Percentiles rank a stretch among this genome's conserved stretches.
Conservation (phyloP, 805 yeast species). For the Pichia paraexigua region DNA sequence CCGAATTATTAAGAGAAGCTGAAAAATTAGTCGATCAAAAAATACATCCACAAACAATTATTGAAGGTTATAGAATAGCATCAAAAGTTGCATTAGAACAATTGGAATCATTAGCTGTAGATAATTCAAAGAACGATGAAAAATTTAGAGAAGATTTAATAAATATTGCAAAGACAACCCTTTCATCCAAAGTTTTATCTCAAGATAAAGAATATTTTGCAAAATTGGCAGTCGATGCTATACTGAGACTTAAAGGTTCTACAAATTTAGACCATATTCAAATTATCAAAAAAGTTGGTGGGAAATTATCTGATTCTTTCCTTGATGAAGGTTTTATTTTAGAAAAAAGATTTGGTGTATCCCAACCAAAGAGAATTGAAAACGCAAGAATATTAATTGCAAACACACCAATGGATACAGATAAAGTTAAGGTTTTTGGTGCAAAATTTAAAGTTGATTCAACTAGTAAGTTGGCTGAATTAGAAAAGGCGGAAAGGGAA, state of each 20-base stretch:
- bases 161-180: slow-evolving; percentile 86
- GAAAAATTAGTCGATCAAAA: slow-evolving; percentile 85
- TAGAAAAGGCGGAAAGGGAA: slow-evolving; percentile 66
- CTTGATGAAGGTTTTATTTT: slow-evolving; percentile 94
- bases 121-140: slow-evolving; percentile 51
- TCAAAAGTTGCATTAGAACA: slow-evolving; percentile 75
- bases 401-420: slow-evolving; percentile 94
- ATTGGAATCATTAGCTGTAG: slow-evolving; percentile 69
- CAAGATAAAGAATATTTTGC: slow-evolving; percentile 91
- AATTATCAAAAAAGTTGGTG: slow-evolving; percentile 89
- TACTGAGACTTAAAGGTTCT: slow-evolving; percentile 76
- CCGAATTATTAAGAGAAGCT: slow-evolving; percentile 90
- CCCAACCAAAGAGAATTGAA: slow-evolving; percentile 79
- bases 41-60: slow-evolving; percentile 96
- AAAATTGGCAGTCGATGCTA: slow-evolving; percentile 88
- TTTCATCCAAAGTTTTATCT: slow-evolving; percentile 87
- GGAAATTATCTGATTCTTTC: slow-evolving; percentile 83
- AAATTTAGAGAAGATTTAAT: slow-evolving; percentile 68
- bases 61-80: slow-evolving; percentile 92
- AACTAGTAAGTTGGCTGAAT: slow-evolving; percentile 72
- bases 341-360: slow-evolving; percentile 86
- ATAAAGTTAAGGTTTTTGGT: slow-evolving; percentile 94
- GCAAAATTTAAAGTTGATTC: slow-evolving; percentile 96
- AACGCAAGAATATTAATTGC: slow-evolving; percentile 88
- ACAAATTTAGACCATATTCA: slow-evolving; percentile 89